Evolutionary conservation across 345 rosid genomes (phyloP).

Genomic region (Moricandia moricandioides): DNA sequence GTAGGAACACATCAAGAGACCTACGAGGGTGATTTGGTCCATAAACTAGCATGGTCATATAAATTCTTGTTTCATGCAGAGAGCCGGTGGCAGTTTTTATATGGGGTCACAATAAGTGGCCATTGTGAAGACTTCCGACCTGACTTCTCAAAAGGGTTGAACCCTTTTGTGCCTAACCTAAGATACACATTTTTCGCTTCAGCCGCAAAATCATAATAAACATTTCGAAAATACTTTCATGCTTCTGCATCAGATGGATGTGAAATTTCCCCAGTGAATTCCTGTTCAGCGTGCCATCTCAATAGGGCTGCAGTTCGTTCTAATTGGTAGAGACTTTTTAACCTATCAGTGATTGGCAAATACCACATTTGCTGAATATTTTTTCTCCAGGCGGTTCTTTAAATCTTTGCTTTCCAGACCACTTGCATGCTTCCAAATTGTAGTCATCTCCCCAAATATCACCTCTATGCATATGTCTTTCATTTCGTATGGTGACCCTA

Average conservation of each 20-base stretch:
- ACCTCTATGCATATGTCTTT: background rate
- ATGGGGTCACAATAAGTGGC: background rate
- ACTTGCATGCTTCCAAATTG: background rate
- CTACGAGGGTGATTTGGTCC: background rate
- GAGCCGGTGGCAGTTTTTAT: background rate
- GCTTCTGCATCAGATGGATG: too few species aligned
- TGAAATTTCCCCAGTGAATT: background rate
- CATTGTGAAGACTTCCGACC: background rate
- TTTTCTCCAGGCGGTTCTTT: background rate
- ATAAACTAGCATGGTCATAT: background rate
- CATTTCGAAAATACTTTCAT: background rate
- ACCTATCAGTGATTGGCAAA: background rate
- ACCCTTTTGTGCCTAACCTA: too few species aligned
- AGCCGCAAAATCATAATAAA: background rate
- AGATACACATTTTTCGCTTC: background rate
- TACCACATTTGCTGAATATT: background rate
- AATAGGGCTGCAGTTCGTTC: background rate
- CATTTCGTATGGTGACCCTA: background rate
- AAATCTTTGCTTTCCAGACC: background rate
- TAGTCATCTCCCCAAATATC: background rate
- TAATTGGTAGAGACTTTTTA: background rate
- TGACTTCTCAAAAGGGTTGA: background rate
- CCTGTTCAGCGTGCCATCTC: background rate
- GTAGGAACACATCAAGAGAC: background rate
- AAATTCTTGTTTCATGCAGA: background rate